Evolutionary conservation across 2,329 filamentous ascomycete genomes (phyloP).

Genomic region (Raffaelea albimanens): DNA sequence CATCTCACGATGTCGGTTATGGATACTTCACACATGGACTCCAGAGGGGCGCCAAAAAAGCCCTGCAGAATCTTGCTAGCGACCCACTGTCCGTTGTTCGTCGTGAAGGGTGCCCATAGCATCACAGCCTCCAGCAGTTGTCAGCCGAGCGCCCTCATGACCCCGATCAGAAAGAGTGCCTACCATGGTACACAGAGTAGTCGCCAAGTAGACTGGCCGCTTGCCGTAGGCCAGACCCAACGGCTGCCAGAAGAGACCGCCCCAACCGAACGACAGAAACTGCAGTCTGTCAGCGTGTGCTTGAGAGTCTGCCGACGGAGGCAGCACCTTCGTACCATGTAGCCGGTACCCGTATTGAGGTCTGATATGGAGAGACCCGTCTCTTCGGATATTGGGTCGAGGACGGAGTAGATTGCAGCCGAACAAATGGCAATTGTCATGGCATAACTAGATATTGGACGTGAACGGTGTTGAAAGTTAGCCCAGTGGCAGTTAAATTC

Average conservation of each 20-base stretch:
- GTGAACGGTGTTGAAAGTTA: too few species aligned
- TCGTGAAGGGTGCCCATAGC: constrained; percentile 26
- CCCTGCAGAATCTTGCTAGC: constrained; percentile 33
- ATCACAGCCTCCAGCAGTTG: constrained; percentile 15
- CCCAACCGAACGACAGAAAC: constrained; percentile 31
- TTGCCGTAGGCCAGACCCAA: constrained; percentile 32
- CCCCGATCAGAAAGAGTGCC: background rate
- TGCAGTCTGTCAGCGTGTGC: constrained; percentile 19
- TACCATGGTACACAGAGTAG: constrained; percentile 19
- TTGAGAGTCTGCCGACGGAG: background rate
- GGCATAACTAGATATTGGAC: background rate
- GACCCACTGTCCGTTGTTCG: constrained; percentile 30
- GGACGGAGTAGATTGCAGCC: background rate
- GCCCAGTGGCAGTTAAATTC: background rate
- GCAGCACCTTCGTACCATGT: background rate
- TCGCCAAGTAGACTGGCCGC: constrained; percentile 13
- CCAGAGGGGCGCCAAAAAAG: constrained; percentile 33
- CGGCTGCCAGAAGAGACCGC: constrained; percentile 35
- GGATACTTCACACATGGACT: constrained; percentile 31
- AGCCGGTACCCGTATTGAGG: background rate
- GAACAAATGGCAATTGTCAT: background rate
- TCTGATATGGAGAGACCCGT: background rate
- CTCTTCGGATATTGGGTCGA: background rate
- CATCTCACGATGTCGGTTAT: constrained; percentile 14
- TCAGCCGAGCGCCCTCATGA: background rate